These are phyloP conservation scores for Ramichloridium luteum DNA, from an alignment of 2,329 filamentous ascomycete genomes.

Conservation along the genomic window DNA sequence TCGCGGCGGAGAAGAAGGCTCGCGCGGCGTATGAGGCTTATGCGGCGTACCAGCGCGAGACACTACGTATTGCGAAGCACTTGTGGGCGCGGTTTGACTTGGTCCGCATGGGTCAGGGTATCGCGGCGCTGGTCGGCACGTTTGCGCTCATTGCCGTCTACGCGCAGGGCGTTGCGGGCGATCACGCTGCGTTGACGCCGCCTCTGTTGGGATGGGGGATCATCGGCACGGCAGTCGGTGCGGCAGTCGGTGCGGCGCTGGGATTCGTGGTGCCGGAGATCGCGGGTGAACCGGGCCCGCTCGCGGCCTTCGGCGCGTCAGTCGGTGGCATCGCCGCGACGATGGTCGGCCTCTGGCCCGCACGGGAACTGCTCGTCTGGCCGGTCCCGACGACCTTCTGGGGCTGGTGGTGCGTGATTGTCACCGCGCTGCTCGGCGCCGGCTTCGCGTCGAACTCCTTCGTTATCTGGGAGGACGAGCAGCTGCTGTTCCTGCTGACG, in stretches of 20 bases:
- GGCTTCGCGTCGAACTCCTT: slow-evolving; percentile 97
- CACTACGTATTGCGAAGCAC: slow-evolving; percentile 63
- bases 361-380: slow-evolving; percentile 31
- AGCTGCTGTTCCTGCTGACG: slow-evolving; percentile 78
- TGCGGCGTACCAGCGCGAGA: slow-evolving; percentile 63
- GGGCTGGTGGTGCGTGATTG: slow-evolving; percentile 74
- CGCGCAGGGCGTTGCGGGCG: slow-evolving; percentile 44
- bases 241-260: slow-evolving; percentile 16
- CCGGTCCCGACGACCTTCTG: slow-evolving; percentile 65
- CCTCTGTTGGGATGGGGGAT: slow-evolving; percentile 40
- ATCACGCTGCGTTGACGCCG: slow-evolving; percentile 42
- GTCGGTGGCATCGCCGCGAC: slow-evolving; percentile 30
- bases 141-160: slow-evolving; percentile 63
- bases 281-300: too few species aligned
- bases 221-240: slow-evolving; percentile 36
- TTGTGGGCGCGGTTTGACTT: slow-evolving; percentile 92
- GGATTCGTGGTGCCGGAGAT: slow-evolving; percentile 15
- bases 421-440: slow-evolving; percentile 75
- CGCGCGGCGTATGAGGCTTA: slow-evolving; percentile 46
- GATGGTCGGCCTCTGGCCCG: slow-evolving; percentile 29
- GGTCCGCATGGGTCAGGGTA: slow-evolving; percentile 69
- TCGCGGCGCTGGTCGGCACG: slow-evolving; percentile 55
- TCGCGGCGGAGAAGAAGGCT: slow-evolving; percentile 8
- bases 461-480: slow-evolving; percentile 97
- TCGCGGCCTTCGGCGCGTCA: slow-evolving; percentile 29